phyloP scores from a whole-genome alignment of 2,329 filamentous ascomycete genomes.

The Hypoxylon rubiginosum region DNA sequence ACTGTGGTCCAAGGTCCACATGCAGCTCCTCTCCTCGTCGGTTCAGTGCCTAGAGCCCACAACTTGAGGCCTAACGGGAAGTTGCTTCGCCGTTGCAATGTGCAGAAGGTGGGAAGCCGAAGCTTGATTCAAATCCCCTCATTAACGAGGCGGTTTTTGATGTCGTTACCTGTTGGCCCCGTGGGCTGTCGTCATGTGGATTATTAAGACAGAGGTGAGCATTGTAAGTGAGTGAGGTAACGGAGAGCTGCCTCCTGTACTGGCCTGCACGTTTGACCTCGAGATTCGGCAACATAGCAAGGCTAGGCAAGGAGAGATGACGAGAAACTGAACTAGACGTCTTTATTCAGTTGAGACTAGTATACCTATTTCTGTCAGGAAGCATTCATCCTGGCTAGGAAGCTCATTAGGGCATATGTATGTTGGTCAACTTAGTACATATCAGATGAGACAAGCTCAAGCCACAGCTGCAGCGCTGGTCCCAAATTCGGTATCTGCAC shows the following conservation, averaged over 20 bases:
- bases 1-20: not conserved
- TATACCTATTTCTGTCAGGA: not conserved
- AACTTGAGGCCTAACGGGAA: not conserved
- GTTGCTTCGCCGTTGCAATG: slow-evolving; percentile 1
- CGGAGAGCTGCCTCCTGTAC: not conserved
- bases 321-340: not conserved
- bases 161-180: not conserved
- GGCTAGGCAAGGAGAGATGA: not conserved
- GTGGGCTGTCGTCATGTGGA: too few species aligned
- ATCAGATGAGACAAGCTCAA: not conserved
- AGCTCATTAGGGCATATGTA: not conserved
- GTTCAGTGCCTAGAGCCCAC: not conserved
- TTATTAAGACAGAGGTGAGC: too few species aligned
- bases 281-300: not conserved
- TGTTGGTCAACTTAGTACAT: not conserved
- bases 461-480: not conserved
- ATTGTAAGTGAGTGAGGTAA: too few species aligned
- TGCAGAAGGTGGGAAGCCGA: not conserved
- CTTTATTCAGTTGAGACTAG: not conserved
- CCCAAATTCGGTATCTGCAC: not conserved
- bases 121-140: not conserved
- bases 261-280: not conserved
- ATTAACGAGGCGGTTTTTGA: not conserved
- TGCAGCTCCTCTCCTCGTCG: not conserved
- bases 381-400: not conserved